Conservation (phyloP, 257 asterid species). For the Cruciata laevipes region DNA sequence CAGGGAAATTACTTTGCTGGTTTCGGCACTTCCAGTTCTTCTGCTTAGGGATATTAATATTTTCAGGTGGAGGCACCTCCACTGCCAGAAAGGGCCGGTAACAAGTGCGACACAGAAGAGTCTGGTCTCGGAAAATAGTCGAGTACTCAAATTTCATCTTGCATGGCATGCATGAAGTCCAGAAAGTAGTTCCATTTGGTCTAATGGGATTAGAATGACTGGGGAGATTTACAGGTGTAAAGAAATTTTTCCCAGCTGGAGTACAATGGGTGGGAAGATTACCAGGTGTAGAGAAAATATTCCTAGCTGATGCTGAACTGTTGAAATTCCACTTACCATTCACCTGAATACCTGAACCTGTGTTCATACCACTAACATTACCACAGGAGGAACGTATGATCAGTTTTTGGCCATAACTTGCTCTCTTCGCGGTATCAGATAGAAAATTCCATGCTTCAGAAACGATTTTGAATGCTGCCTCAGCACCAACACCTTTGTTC, state of each 20-base stretch:
- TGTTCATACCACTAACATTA: slow-evolving; percentile 8
- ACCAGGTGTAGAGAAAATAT: background rate
- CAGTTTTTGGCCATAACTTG: slow-evolving; percentile 29
- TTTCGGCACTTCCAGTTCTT: slow-evolving; percentile 10
- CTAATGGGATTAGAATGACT: slow-evolving; percentile 19
- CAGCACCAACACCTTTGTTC: slow-evolving; percentile 59
- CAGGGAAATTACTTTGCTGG: slow-evolving; percentile 14
- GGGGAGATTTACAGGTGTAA: slow-evolving; percentile 11
- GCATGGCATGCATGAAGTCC: slow-evolving; percentile 59
- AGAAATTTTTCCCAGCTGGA: background rate
- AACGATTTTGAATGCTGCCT: slow-evolving; percentile 56
- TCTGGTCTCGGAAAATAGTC: slow-evolving; percentile 28
- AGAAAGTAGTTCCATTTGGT: slow-evolving; percentile 32
- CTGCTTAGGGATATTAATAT: background rate
- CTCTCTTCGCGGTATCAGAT: slow-evolving; percentile 40
- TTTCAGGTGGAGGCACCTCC: slow-evolving; percentile 33
- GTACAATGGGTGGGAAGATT: slow-evolving; percentile 18
- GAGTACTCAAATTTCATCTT: slow-evolving; percentile 25
- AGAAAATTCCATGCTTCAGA: slow-evolving; percentile 54
- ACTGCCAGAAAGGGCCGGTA: slow-evolving; percentile 39
- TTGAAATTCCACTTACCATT: background rate
- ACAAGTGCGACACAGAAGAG: slow-evolving; percentile 45
- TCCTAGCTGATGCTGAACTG: background rate
- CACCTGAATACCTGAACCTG: slow-evolving; percentile 16
- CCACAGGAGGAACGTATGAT: slow-evolving; percentile 19